Evolutionary conservation across 1,284 basidiomycete genomes (phyloP).

Genomic region (Cryptococcus sp.): DNA sequence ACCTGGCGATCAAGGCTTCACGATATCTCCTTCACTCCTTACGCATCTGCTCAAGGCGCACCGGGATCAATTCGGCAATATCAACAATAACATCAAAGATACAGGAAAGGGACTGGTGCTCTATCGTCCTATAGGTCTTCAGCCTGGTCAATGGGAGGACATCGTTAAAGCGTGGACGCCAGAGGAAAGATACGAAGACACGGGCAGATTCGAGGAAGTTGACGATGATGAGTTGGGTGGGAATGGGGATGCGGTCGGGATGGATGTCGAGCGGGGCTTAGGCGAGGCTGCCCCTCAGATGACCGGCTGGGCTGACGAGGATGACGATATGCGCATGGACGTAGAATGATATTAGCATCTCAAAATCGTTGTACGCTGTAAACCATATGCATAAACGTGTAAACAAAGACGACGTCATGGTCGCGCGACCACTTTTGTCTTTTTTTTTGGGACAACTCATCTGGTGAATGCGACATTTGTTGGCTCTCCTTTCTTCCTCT

Average conservation of each 20-base stretch:
- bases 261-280: conserved; percentile 6
- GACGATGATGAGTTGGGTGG: conserved; percentile 30
- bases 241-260: conserved; percentile 2
- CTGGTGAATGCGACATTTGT: no score
- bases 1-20: conserved; percentile 48
- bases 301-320: conserved; percentile 11
- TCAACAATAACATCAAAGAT: conserved; percentile 2
- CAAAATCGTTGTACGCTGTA: neutral
- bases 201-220: conserved; percentile 33
- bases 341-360: neutral
- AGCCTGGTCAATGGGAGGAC: conserved; percentile 10
- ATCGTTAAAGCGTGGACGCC: conserved; percentile 29
- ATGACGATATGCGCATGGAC: conserved; percentile 25
- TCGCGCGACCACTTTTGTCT: conserved; percentile 6
- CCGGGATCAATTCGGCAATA: conserved; percentile 21
- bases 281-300: no score
- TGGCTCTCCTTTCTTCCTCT: conserved; percentile 4
- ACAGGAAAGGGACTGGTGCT: conserved; percentile 36
- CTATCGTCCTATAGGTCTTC: conserved; percentile 38
- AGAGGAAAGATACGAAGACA: conserved; percentile 10
- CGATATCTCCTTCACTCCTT: conserved; percentile 46
- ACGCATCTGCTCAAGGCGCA: conserved; percentile 47
- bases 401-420: neutral
- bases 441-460: neutral
- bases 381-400: neutral